Evolutionary conservation across 306 rosid species (phyloP).

Genomic region (Cicer bijugum): DNA sequence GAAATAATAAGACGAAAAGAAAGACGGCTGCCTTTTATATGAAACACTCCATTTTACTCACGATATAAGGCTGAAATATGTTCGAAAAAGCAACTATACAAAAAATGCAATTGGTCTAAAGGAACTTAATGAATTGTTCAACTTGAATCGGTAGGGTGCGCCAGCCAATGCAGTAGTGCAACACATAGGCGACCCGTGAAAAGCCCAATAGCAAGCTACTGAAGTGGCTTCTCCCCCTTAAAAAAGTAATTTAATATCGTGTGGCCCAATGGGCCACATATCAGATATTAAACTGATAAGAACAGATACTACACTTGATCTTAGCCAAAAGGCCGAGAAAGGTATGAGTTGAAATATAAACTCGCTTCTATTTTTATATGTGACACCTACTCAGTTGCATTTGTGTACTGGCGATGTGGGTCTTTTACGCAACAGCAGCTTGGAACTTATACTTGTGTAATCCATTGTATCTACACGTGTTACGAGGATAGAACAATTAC

Average conservation of each 20-base stretch:
- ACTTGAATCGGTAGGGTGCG: background rate
- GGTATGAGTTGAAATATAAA: rapidly evolving
- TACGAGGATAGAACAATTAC: too few relatives aligned
- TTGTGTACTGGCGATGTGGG: background rate
- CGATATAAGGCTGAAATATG: too few relatives aligned
- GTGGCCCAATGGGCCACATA: background rate
- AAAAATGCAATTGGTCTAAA: too few relatives aligned
- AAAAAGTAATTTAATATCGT: background rate
- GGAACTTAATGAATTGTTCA: too few relatives aligned
- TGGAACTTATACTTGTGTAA: too few relatives aligned
- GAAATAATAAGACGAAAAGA: too few relatives aligned
- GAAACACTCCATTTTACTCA: too few relatives aligned
- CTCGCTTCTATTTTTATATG: background rate
- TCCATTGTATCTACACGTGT: too few relatives aligned
- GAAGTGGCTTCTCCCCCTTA: background rate
- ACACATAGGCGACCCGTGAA: background rate
- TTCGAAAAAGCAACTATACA: too few relatives aligned
- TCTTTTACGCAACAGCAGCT: background rate
- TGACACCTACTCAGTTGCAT: background rate
- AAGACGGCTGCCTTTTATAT: too few relatives aligned
- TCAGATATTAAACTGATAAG: background rate
- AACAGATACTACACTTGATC: background rate
- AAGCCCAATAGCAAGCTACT: background rate
- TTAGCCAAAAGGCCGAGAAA: slow-evolving; percentile 23
- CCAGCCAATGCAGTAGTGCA: background rate